Evolutionary conservation across 1,284 basidiomycete species (phyloP).

Genomic region (Pisolithus thermaeus): DNA sequence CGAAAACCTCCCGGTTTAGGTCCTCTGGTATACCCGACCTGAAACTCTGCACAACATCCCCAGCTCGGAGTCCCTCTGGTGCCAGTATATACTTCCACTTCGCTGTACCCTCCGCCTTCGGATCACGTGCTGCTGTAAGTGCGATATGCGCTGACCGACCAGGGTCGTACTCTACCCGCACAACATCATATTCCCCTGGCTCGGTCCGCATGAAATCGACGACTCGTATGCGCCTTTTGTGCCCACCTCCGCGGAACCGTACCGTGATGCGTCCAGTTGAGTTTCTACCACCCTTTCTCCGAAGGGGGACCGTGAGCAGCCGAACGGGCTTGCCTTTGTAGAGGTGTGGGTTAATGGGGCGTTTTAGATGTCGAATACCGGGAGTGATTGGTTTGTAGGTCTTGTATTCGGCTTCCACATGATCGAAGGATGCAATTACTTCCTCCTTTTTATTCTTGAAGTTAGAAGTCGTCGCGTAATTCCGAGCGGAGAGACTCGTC

Average conservation of each 20-base stretch:
- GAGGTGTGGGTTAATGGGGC: conserved; percentile 77
- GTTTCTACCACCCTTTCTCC: conserved; percentile 87
- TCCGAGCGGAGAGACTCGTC: conserved; percentile 15
- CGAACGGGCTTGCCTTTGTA: conserved; percentile 81
- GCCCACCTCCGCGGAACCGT: conserved; percentile 87
- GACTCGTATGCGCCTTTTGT: conserved; percentile 79
- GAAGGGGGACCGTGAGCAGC: conserved; percentile 77
- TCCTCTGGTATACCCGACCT: conserved; percentile 75
- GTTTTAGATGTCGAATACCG: conserved; percentile 81
- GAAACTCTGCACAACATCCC: conserved; percentile 87
- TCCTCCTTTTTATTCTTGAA: conserved; percentile 11
- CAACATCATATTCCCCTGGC: conserved; percentile 80
- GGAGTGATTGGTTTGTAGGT: conserved; percentile 88
- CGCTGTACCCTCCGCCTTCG: conserved; percentile 40
- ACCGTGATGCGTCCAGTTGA: conserved; percentile 83
- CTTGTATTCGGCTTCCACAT: conserved; percentile 63
- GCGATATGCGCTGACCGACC: conserved; percentile 93
- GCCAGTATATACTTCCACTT: conserved; percentile 88
- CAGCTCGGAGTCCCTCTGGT: conserved; percentile 83
- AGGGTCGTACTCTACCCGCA: conserved; percentile 96
- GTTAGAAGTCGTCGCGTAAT: conserved; percentile 33
- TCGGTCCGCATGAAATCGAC: conserved; percentile 83
- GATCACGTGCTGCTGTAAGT: conserved; percentile 63
- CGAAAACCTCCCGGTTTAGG: conserved; percentile 56
- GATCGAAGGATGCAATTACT: conserved; percentile 24